A percentile compares a stretch with the other conserved stretches of the same genome.
Conservation (phyloP, 306 rosid genomes). For the Phaseolus lunatus region DNA sequence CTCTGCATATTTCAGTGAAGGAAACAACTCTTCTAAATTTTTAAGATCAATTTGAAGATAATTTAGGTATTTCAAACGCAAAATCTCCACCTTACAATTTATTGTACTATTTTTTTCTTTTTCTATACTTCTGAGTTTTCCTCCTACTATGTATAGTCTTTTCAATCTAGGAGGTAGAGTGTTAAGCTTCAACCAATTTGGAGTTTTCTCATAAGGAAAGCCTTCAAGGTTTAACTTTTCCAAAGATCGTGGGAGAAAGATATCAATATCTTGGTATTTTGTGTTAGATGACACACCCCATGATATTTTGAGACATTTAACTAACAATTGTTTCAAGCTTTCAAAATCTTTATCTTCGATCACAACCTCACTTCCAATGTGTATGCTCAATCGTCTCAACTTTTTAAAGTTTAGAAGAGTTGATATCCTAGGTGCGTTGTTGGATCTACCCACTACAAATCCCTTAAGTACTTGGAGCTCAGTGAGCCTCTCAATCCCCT, state of each 20-base stretch:
- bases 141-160: constrained; percentile 40
- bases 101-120: fast-evolving
- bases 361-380: constrained; percentile 35
- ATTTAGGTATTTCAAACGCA: constrained; percentile 2
- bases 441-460: constrained; percentile 35
- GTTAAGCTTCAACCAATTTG: neutral
- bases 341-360: neutral
- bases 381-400: constrained; percentile 41
- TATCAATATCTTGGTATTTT: neutral
- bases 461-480: constrained; percentile 57
- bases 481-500: constrained; percentile 42
- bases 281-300: neutral
- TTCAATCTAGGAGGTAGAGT: neutral
- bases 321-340: neutral
- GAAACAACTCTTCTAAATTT: neutral
- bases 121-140: neutral
- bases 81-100: neutral
- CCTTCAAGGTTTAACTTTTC: constrained; percentile 22
- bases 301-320: constrained; percentile 17
- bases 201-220: neutral
- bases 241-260: neutral
- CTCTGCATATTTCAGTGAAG: neutral
- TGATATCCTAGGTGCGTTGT: neutral
- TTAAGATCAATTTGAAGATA: neutral
- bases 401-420: neutral